phyloP scores from a whole-genome alignment of 257 asterid genomes.

The Verbascum thapsus region DNA sequence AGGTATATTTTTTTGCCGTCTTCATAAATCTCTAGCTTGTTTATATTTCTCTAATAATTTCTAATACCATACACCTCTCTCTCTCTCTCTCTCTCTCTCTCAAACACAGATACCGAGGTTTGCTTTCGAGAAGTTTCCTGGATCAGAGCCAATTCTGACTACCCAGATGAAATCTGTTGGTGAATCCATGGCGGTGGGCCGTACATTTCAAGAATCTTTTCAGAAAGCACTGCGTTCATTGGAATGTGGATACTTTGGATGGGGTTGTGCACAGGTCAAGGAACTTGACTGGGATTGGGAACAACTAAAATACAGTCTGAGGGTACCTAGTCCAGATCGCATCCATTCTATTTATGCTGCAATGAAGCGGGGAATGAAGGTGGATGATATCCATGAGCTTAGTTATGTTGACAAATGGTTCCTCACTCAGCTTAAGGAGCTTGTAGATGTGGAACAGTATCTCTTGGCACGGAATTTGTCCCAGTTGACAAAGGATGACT shows the following conservation, averaged over 20 bases:
- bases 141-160: constrained; percentile 92
- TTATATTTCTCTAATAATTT: neutral
- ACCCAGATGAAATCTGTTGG: constrained; percentile 99
- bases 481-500: constrained; percentile 72
- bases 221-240: constrained; percentile 93
- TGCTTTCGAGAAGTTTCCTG: constrained; percentile 98
- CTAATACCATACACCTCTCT: neutral
- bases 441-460: constrained; percentile 86
- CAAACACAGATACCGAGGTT: constrained; percentile 78
- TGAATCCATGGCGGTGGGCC: constrained; percentile 98
- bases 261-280: constrained; percentile 91
- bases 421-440: constrained; percentile 87
- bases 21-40: neutral
- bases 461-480: constrained; percentile 55
- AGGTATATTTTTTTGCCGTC: constrained; percentile 50
- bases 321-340: constrained; percentile 92
- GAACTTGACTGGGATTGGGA: constrained; percentile 95
- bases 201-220: constrained; percentile 97
- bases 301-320: constrained; percentile 66
- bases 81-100: constrained; percentile 16
- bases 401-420: constrained; percentile 90
- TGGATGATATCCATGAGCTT: constrained; percentile 79
- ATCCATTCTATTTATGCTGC: constrained; percentile 93
- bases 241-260: constrained; percentile 79
- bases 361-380: constrained; percentile 91